Evolutionary conservation across 257 asterid species (phyloP), one percentile per base, ranked within the genome.

Genomic region (Penstemon davidsonii): DNA sequence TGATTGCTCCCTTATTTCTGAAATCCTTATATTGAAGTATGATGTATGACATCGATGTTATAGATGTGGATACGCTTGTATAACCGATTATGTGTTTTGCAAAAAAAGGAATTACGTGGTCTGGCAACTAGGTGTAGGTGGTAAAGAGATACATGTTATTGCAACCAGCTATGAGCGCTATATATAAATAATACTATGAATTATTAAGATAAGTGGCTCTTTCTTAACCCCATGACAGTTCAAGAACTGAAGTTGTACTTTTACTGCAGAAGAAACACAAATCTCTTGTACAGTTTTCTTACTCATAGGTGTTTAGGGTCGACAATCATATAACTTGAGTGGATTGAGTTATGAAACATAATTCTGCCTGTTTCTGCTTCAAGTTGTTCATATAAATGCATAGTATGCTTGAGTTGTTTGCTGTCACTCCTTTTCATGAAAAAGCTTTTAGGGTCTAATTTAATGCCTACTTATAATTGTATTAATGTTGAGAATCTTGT

Each of bases 401-500:
- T 64, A 8, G 10, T 47, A 6, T 39, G 3, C 3, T 49, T 33
- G 55, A 42, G 4, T 1, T 3, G 9, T 46, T 11, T 36, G 7
- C 9, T 46, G 51, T 64, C 4, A 33, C 8, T 6, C 53, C 18
- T 19, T 46, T 47, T 36, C 56, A 11, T 15, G 59, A 6, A 4
- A 55, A 50, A 47, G 18, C 57, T 10, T 37, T 13, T 36, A 15
- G 43, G 5, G 37, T 47, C 37, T 36, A 39, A 8, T 25, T 42
- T 45, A 50, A 15, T 62, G 11, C 38, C 59, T 41, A 8, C 39
- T 58, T 70, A 4, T 18, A 51, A 18, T 51, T 67, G 57, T n/a
- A 44, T 25, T n/a, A 37, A 64, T 69, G 62, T 4, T 44, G 60
- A 8, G 8, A 9, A 57, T 74, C 56, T 70, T 69, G 39, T 37